Evolutionary conservation across 352 stramenopile species (phyloP).

Genomic region (Phytopythium montanum): DNA sequence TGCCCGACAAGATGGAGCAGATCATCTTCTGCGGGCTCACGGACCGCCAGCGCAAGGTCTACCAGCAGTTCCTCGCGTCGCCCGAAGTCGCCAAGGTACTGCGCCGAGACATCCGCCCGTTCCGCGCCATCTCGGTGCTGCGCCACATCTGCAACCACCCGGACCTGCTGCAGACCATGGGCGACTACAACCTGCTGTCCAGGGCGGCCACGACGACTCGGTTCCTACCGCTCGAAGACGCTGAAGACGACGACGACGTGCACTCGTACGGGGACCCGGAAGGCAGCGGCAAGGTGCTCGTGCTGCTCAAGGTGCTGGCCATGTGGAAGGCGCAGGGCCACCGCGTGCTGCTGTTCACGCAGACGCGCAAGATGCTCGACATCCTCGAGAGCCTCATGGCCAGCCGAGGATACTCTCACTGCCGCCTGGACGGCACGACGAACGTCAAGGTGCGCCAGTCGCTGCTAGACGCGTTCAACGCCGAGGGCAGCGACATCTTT

Average conservation of each 20-base stretch:
- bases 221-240: conserved; percentile 16
- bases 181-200: conserved; percentile 20
- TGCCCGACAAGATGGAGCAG: conserved; percentile 98
- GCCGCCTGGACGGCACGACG: conserved; percentile 96
- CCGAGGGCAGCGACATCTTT: conserved; percentile 67
- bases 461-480: conserved; percentile 97
- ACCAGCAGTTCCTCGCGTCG: conserved; percentile 91
- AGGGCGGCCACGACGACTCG: conserved; percentile 18
- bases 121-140: conserved; percentile 93
- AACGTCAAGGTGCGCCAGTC: conserved; percentile 91
- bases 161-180: conserved; percentile 86
- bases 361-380: conserved; percentile 97
- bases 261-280: conserved; percentile 45
- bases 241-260: conserved; percentile 20
- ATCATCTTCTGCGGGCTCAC: conserved; percentile 97
- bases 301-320: conserved; percentile 94
- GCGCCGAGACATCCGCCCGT: conserved; percentile 72
- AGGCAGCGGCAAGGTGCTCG: conserved; percentile 95
- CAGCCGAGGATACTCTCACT: conserved; percentile 86
- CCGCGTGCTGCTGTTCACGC: conserved; percentile 96
- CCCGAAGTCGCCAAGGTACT: conserved; percentile 92
- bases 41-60: conserved; percentile 83
- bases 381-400: conserved; percentile 95
- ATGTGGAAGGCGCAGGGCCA: conserved; percentile 95
- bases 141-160: conserved; percentile 99